These are phyloP conservation scores for Bondarzewia mesenterica DNA, from an alignment of 1,284 basidiomycete species.

Conservation along the genomic window DNA sequence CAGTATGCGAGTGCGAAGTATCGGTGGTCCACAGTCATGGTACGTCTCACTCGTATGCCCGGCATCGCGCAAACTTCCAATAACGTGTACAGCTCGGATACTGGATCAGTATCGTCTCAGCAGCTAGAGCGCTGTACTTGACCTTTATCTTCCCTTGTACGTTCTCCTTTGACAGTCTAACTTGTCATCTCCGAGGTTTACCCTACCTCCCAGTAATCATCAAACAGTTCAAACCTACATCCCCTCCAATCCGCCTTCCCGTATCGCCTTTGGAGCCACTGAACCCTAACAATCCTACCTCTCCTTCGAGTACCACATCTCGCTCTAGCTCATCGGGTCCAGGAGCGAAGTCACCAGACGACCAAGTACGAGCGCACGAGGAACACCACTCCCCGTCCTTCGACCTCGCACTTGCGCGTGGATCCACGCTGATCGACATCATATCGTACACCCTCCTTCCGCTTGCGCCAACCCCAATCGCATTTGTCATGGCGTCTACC, in stretches of 20 bases:
- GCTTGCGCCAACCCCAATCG: constrained; percentile 28
- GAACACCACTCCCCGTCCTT: constrained; percentile 34
- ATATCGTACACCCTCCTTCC: constrained; percentile 46
- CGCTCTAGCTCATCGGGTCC: constrained; percentile 5
- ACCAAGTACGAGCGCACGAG: constrained; percentile 10
- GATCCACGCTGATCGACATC: constrained; percentile 52
- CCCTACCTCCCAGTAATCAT: constrained; percentile 38
- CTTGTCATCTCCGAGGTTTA: constrained; percentile 3
- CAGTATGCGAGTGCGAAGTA: constrained; percentile 65
- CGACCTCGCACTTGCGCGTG: constrained; percentile 54
- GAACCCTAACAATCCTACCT: constrained; percentile 13
- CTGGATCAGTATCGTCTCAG: constrained; percentile 59
- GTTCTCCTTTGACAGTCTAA: constrained; percentile 13
- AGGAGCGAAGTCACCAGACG: background rate
- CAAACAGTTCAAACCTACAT: constrained; percentile 39
- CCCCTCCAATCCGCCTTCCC: constrained; percentile 27
- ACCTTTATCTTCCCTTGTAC: constrained; percentile 59
- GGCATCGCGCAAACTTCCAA: background rate
- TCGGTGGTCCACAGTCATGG: constrained; percentile 65
- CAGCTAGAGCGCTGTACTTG: constrained; percentile 52
- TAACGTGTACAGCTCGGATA: constrained; percentile 55
- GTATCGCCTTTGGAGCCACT: constrained; percentile 24
- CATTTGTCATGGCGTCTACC: constrained; percentile 42
- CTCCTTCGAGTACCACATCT: constrained; percentile 3
- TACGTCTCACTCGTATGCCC: constrained; percentile 21